Evolutionary conservation across 2,329 filamentous ascomycete genomes (phyloP).

Genomic region (Trichoderma cornu-damae): DNA sequence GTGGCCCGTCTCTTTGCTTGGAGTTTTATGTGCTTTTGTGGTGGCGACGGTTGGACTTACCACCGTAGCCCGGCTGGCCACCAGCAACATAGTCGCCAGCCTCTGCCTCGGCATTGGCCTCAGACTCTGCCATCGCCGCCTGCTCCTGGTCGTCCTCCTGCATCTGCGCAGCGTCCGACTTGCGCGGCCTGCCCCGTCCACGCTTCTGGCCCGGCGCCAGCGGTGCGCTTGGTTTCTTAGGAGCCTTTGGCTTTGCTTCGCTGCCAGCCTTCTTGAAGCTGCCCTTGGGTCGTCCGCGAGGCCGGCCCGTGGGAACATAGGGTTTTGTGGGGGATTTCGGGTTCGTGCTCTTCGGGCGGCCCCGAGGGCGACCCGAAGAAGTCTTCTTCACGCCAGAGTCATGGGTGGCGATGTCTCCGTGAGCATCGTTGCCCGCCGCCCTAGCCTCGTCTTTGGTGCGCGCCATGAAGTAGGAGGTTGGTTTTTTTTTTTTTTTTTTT

Average conservation of each 20-base stretch:
- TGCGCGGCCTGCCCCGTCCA: slow-evolving; percentile 32
- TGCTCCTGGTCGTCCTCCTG: slow-evolving; percentile 23
- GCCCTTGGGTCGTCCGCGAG: slow-evolving; percentile 45
- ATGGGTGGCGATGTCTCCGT: slow-evolving; percentile 28
- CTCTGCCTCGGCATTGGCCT: slow-evolving; percentile 21
- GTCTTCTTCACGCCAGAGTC: slow-evolving; percentile 35
- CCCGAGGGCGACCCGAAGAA: slow-evolving; percentile 38
- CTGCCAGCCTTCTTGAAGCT: slow-evolving; percentile 30
- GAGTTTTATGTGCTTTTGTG: neutral
- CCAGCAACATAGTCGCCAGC: slow-evolving; percentile 12
- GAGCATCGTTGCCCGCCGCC: slow-evolving; percentile 29
- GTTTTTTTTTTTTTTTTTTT: neutral
- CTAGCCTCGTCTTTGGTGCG: slow-evolving; percentile 31
- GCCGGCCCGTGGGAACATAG: slow-evolving; percentile 40
- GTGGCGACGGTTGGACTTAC: slow-evolving; percentile 16
- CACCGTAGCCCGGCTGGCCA: slow-evolving; percentile 8
- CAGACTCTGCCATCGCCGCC: slow-evolving; percentile 20
- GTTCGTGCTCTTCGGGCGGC: slow-evolving; percentile 38
- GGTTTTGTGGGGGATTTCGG: slow-evolving; percentile 30
- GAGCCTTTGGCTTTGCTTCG: neutral
- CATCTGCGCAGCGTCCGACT: slow-evolving; percentile 23
- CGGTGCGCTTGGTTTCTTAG: slow-evolving; percentile 18
- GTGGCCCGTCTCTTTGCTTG: slow-evolving; percentile 5
- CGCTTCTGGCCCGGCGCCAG: slow-evolving; percentile 20
- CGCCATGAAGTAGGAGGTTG: slow-evolving; percentile 25